These are phyloP conservation scores for Irpex sp. DNA, from an alignment of 1,284 basidiomycete species.

Conservation along the genomic window DNA sequence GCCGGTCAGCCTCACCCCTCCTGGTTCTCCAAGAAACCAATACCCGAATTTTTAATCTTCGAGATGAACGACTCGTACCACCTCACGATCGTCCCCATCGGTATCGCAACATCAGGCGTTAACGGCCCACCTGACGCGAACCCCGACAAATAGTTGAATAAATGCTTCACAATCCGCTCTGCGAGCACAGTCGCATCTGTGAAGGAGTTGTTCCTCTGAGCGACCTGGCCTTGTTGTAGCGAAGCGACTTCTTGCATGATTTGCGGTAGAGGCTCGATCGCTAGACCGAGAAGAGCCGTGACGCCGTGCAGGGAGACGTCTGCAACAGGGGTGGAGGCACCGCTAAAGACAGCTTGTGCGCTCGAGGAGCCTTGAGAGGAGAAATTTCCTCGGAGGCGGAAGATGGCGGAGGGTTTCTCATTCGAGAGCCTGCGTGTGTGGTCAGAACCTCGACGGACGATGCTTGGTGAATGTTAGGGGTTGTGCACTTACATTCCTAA, in stretches of 20 bases:
- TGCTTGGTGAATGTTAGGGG: not conserved
- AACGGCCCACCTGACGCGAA: constrained; percentile 54
- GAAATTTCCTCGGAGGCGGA: constrained; percentile 75
- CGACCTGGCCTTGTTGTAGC: constrained; percentile 36
- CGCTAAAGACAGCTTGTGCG: constrained; percentile 49
- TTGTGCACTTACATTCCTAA: constrained; percentile 73
- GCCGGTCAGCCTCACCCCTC: constrained; percentile 32
- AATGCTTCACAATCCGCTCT: constrained; percentile 68
- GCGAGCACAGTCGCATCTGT: constrained; percentile 45
- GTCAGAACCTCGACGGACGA: not conserved
- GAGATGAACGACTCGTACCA: constrained; percentile 81
- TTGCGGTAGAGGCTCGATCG: constrained; percentile 61
- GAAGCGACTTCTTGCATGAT: constrained; percentile 52
- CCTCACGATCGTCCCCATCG: constrained; percentile 70
- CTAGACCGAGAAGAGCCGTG: constrained; percentile 69
- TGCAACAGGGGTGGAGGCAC: constrained; percentile 30
- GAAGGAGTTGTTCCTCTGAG: constrained; percentile 12
- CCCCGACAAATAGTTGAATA: constrained; percentile 83
- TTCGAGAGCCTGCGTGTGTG: constrained; percentile 70
- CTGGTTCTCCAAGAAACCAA: constrained; percentile 72
- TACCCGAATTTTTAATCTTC: constrained; percentile 72
- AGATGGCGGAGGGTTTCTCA: constrained; percentile 89
- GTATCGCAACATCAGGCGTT: constrained; percentile 64
- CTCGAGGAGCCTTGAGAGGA: constrained; percentile 44
- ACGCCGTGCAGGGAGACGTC: constrained; percentile 38